Conservation (phyloP, 1,284 basidiomycete species). For the Agaricales sp. region DNA sequence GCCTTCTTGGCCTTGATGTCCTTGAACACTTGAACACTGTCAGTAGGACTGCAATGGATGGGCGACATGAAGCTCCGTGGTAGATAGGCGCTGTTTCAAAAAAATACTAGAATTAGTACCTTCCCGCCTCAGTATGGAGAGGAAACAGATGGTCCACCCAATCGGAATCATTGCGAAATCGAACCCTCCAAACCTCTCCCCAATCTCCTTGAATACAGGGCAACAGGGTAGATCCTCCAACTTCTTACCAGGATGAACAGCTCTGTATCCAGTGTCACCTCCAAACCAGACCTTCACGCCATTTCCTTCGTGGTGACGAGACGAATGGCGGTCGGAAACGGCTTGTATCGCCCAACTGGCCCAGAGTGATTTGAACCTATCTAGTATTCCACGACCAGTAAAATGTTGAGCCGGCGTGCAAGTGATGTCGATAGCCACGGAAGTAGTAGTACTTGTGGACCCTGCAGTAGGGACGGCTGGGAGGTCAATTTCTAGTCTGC, state of each 20-base stretch:
- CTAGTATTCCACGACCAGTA: slow-evolving; percentile 18
- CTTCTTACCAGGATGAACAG: slow-evolving; percentile 34
- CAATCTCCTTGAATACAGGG: slow-evolving; percentile 63
- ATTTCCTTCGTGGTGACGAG: slow-evolving; percentile 7
- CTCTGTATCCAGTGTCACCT: slow-evolving; percentile 59
- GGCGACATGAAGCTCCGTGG: slow-evolving; percentile 48
- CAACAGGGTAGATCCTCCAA: slow-evolving; percentile 45
- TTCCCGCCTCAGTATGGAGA: background rate
- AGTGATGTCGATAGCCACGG: slow-evolving; percentile 21
- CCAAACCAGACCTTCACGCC: slow-evolving; percentile 48
- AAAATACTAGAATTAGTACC: slow-evolving; percentile 11
- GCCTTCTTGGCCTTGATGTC: slow-evolving; percentile 49
- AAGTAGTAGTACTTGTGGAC: background rate
- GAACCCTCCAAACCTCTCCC: slow-evolving; percentile 48
- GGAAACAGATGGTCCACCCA: slow-evolving; percentile 28
- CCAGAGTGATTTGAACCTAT: slow-evolving; percentile 14
- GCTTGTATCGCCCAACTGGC: slow-evolving; percentile 14
- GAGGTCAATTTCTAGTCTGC: slow-evolving; percentile 27
- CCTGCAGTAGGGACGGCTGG: slow-evolving; percentile 8
- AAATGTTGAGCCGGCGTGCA: slow-evolving; percentile 47
- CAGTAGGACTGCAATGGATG: slow-evolving; percentile 50
- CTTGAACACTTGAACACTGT: slow-evolving; percentile 54
- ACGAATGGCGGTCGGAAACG: slow-evolving; percentile 8
- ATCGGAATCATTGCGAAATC: slow-evolving; percentile 58
- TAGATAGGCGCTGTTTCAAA: slow-evolving; percentile 39